Percentiles rank a stretch among this genome's conserved stretches.
phyloP scores from a whole-genome alignment of 768 basidiomycete species.

The Leccinum obscurum region DNA sequence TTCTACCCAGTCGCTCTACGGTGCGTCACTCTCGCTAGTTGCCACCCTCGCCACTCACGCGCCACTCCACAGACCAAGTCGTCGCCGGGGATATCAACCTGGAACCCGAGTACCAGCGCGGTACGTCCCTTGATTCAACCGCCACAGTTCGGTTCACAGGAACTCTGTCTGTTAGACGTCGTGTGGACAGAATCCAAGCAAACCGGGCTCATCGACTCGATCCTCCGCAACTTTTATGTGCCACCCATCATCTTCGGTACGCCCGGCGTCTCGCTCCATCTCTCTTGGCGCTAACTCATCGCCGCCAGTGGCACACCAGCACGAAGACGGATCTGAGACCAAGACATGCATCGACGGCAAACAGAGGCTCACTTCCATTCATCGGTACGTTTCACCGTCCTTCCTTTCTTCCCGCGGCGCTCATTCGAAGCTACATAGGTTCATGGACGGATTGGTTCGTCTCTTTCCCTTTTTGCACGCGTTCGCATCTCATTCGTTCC shows the following conservation, averaged over 20 bases:
- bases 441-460: slow-evolving; percentile 70
- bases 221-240: slow-evolving; percentile 77
- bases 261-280: slow-evolving; percentile 8
- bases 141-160: neutral
- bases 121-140: slow-evolving; percentile 32
- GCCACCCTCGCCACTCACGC: neutral
- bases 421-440: slow-evolving; percentile 37
- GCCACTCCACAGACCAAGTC: slow-evolving; percentile 54
- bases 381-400: slow-evolving; percentile 44
- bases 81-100: slow-evolving; percentile 62
- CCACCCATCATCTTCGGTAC: slow-evolving; percentile 79
- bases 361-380: slow-evolving; percentile 75
- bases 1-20: slow-evolving; percentile 59
- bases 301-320: slow-evolving; percentile 44
- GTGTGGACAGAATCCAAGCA: slow-evolving; percentile 82
- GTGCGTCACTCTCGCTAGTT: slow-evolving; percentile 27
- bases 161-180: slow-evolving; percentile 47
- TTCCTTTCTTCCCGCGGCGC: neutral
- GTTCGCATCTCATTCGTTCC: slow-evolving; percentile 5
- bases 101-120: slow-evolving; percentile 79
- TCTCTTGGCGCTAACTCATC: neutral
- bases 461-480: slow-evolving; percentile 1
- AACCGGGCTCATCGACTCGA: slow-evolving; percentile 71
- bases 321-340: slow-evolving; percentile 63
- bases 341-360: slow-evolving; percentile 81